Base-by-base conservation (phyloP, 2,329 filamentous ascomycete species). In the Colletotrichum shisoi region DNA sequence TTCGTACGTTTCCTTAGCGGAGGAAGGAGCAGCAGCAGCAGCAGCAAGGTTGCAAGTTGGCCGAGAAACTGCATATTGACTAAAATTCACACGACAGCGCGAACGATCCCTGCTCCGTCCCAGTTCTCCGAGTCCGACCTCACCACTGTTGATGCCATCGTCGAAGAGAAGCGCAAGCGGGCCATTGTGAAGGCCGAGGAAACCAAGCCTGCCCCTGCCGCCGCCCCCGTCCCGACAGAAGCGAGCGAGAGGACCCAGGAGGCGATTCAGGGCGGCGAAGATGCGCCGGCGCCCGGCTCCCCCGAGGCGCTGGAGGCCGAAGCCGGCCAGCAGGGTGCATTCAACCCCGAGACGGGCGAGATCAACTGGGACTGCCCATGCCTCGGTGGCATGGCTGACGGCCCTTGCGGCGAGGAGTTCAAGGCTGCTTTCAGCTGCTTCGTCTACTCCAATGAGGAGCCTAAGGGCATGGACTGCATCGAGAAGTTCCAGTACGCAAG, bases 291-390 rank as follows among this genome's bases (percentile, higher is more conserved):
- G 2, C 74, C 69, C 6, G 76, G 77, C 34, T 82, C 84, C 2
- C 81, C 83, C 7, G 81, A 81, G 64, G 83, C 79, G 0, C 81
- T 95, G 15, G 91, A 97, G 78, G 87, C 92, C 68, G 93, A 97
- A 78, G 93, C 93, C 6, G 86, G 82, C 69, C 89, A 94, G 76
- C 89, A 98, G 79, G 95, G 93, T 63, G 95, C 95, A 1, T 99
- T 98, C 83, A 96, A 99, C 79, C 93, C 94, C 3, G 95, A 98
- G 82, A 99, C 95, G 11, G 95, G 95, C 72, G 95, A 99, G 85
- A 99, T 99, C 81, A 99, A 99, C 84, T 99, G 95, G 95, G 95
- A 98, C 78, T 99, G 95, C 79, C 95, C 95, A 17, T 99, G 95
- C 78, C 83, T 99, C 40, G 95, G 95, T 56, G 95, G 95, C 60